phyloP scores from a whole-genome alignment of 2,329 filamentous ascomycete species.

The Colletotrichum sublineola region DNA sequence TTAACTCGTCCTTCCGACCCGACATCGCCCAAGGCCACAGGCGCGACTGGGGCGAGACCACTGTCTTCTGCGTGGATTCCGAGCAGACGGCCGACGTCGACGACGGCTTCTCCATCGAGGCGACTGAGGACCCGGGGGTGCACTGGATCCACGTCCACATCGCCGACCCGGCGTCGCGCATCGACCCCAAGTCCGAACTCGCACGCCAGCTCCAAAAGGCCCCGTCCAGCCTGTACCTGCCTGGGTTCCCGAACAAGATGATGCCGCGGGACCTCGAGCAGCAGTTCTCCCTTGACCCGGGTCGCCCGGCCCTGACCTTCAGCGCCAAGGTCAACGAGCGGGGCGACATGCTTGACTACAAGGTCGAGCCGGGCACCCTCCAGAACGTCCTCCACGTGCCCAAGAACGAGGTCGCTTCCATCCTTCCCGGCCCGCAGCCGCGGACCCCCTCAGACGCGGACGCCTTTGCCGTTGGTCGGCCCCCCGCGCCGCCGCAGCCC shows the following conservation, averaged over 20 bases:
- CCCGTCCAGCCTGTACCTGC: constrained; percentile 70
- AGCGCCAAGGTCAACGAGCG: constrained; percentile 68
- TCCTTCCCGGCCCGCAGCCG: constrained; percentile 23
- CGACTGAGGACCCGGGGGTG: constrained; percentile 63
- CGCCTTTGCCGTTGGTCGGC: constrained; percentile 52
- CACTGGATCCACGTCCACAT: constrained; percentile 85
- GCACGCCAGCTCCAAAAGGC: constrained; percentile 72
- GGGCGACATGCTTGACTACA: constrained; percentile 67
- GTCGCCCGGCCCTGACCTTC: constrained; percentile 70
- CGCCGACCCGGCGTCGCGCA: constrained; percentile 81
- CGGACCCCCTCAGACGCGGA: constrained; percentile 4
- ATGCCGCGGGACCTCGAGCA: constrained; percentile 59
- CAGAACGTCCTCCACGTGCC: constrained; percentile 70
- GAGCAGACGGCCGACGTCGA: constrained; percentile 78
- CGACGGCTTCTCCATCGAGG: constrained; percentile 81
- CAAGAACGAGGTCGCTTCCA: constrained; percentile 35
- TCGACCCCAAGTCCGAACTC: constrained; percentile 70
- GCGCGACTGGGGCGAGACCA: constrained; percentile 69
- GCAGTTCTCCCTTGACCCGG: constrained; percentile 66
- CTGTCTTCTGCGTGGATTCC: constrained; percentile 81
- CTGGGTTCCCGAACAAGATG: constrained; percentile 71
- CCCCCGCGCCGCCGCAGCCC: constrained; percentile 45
- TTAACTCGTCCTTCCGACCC: constrained; percentile 51
- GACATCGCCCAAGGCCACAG: constrained; percentile 66
- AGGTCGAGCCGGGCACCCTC: constrained; percentile 67